Evolutionary conservation across 2,329 filamentous ascomycete genomes (phyloP).

Genomic region (Bipolaris gigantea): DNA sequence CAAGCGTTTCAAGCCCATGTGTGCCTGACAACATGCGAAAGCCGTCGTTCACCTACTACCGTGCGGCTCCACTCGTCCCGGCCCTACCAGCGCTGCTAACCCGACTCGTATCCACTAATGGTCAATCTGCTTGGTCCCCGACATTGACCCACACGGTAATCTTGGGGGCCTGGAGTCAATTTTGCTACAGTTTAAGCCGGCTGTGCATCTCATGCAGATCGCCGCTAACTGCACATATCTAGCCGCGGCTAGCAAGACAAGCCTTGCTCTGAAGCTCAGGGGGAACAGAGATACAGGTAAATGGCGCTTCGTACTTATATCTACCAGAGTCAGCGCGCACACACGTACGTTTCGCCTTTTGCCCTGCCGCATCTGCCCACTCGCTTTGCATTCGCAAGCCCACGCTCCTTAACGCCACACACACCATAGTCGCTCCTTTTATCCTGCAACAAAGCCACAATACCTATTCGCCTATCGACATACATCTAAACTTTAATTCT

Average conservation of each 20-base stretch:
- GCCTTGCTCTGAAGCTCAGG: slow-evolving; percentile 12
- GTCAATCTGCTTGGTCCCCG: background rate
- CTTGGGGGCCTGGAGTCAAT: slow-evolving; percentile 2
- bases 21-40: background rate
- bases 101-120: background rate
- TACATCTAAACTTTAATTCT: slow-evolving; percentile 4
- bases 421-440: slow-evolving; percentile 6
- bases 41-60: background rate
- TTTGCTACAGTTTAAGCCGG: background rate
- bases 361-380: slow-evolving; percentile 1
- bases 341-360: slow-evolving; percentile 1
- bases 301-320: slow-evolving; percentile 5
- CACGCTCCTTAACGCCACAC: slow-evolving; percentile 9
- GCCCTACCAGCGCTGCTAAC: background rate
- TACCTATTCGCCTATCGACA: background rate
- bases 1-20: slow-evolving; percentile 1
- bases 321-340: background rate
- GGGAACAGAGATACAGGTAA: slow-evolving; percentile 6
- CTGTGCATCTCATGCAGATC: slow-evolving; percentile 9
- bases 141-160: background rate
- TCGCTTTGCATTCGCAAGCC: slow-evolving; percentile 1
- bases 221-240: slow-evolving; percentile 1
- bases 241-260: slow-evolving; percentile 13
- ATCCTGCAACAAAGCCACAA: background rate
- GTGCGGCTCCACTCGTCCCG: background rate